Evolutionary conservation across 192 early-diverging fungal species (phyloP).

Genomic region (Phlyctochytrium bullatum): DNA sequence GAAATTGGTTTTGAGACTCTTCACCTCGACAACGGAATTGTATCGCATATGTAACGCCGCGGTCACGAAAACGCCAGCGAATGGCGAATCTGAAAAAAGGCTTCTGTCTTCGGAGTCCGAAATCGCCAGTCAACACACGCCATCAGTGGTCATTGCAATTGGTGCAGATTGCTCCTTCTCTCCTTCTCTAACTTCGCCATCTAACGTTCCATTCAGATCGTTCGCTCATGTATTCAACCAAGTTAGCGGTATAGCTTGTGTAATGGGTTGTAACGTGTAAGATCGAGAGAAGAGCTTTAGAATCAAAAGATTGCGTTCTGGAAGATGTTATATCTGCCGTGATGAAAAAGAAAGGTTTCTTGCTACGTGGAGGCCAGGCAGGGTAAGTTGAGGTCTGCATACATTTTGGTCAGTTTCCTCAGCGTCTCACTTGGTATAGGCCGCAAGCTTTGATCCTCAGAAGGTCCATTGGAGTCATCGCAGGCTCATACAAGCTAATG

Average conservation of each 20-base stretch:
- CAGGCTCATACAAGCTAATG: slow-evolving; percentile 50
- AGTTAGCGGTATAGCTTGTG: background rate
- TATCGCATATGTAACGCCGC: slow-evolving; percentile 38
- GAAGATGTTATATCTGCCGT: background rate
- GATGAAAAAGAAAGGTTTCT: background rate
- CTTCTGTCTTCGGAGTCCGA: background rate
- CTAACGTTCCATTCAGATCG: background rate
- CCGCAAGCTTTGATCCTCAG: slow-evolving; percentile 54
- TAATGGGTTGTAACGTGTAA: background rate
- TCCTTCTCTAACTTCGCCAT: background rate
- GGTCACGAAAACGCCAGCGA: slow-evolving; percentile 11
- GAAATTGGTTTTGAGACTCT: slow-evolving; percentile 49
- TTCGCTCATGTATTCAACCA: slow-evolving; percentile 1
- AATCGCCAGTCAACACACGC: background rate
- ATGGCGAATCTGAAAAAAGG: background rate
- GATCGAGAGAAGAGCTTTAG: slow-evolving; percentile 5
- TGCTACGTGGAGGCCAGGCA: background rate
- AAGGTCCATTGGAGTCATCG: slow-evolving; percentile 47
- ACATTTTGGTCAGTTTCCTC: background rate
- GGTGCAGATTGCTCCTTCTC: background rate
- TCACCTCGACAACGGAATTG: slow-evolving; percentile 64
- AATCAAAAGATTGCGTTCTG: slow-evolving; percentile 11
- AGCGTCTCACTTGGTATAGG: slow-evolving; percentile 20
- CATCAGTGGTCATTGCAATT: background rate
- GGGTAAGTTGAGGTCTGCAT: background rate